Base-by-base conservation (phyloP, 2,329 filamentous ascomycete species). In the Ceratocystis colombiana region DNA sequence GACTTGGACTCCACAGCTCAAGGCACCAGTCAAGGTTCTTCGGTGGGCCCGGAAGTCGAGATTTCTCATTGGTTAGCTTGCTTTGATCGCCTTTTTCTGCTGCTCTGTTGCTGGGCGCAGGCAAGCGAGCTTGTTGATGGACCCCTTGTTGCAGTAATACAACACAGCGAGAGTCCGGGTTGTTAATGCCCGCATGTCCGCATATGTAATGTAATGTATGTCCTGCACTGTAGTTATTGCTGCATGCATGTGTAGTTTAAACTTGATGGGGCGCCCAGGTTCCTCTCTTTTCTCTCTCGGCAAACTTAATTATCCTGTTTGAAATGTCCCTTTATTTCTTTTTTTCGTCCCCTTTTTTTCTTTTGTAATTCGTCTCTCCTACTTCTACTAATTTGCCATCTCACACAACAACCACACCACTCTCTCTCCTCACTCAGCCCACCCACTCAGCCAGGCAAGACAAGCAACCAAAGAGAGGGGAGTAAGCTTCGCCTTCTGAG, bases 1-100 rank as follows among this genome's bases (percentile, higher is more conserved):
- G 37, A 41, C 37, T 12, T 4, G 0, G 4, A 10, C 37, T 41
- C 37, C 37, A 41, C 37, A 41, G 37, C 37, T 41, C 37, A 41
- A 41, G 37, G 37, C 37, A 41, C 37, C 37, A 12, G 37, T 41
- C 37, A 41, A 41, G 37, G 37, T 4, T 41, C 37, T 45, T 65
- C 50, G 63, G 63, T 65, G 41, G 50, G 46, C 50, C 33, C 63
- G 63, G 50, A 65, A 45, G 50, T 59, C 3, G 5, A 44, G 15
- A 64, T 45, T 48, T 48, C n/a, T 5, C 61, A n/a, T 63, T 30
- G 44, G 15, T 48, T 20, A 20, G 45, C 1, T 48, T 17, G n/a
- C 37, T 41, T 41, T 41, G 37, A 41, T 41, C 37, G 37, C 37
- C 37, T 41, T 1, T 41, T 46, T 48, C 5, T 17, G 45, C 17